Evolutionary conservation across 2,329 filamentous ascomycete genomes (phyloP).

Genomic region (Ophiostoma himal-ulmi): DNA sequence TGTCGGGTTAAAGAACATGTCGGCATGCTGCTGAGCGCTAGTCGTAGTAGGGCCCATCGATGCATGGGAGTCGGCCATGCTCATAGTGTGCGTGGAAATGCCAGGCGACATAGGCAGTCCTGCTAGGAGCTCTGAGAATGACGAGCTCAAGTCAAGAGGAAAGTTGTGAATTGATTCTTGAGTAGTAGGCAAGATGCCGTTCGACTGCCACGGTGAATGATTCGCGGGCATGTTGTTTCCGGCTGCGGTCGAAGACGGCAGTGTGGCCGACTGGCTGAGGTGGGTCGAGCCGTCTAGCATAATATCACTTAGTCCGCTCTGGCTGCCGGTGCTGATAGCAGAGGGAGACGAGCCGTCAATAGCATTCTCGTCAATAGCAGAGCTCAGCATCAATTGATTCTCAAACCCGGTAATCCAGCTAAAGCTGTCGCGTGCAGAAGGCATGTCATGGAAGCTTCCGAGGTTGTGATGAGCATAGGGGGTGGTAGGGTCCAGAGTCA

Average conservation of each 20-base stretch:
- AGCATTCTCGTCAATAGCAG: constrained; percentile 62
- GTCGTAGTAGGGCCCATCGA: not conserved
- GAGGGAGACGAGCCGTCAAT: constrained; percentile 93
- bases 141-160: constrained; percentile 65
- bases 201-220: constrained; percentile 60
- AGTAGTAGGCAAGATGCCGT: constrained; percentile 53
- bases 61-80: constrained; percentile 5
- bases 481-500: constrained; percentile 49
- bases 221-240: constrained; percentile 13
- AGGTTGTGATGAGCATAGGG: constrained; percentile 37
- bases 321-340: constrained; percentile 89
- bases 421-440: constrained; percentile 59
- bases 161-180: constrained; percentile 63
- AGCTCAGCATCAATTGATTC: constrained; percentile 63
- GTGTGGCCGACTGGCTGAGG: constrained; percentile 40
- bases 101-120: constrained; percentile 72
- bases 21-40: constrained; percentile 38
- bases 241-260: constrained; percentile 43
- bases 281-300: constrained; percentile 79
- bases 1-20: constrained; percentile 73
- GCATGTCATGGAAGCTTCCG: constrained; percentile 30
- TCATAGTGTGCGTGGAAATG: constrained; percentile 54
- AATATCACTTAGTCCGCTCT: constrained; percentile 83
- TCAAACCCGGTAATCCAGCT: constrained; percentile 81
- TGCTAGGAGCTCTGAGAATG: constrained; percentile 42